Conservation (phyloP, 108 stramenopile species). For the Nitzschia sp. region DNA sequence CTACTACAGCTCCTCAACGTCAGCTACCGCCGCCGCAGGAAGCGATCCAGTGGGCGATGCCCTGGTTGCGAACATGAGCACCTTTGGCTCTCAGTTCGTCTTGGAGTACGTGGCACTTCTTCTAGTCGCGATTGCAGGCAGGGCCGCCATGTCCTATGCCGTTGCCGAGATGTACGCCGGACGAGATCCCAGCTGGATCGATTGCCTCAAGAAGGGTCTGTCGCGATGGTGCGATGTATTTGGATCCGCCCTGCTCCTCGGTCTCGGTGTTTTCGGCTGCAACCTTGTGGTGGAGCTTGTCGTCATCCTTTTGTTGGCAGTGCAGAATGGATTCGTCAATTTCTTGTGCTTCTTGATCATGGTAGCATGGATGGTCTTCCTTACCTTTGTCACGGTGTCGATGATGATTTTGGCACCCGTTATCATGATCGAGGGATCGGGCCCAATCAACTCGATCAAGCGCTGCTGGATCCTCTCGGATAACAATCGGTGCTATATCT, state of each 20-base stretch:
- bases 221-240: not conserved
- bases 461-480: not conserved
- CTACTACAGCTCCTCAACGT: not conserved
- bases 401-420: not conserved
- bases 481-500: conserved; percentile 6
- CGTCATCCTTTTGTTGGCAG: not conserved
- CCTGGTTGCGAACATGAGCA: not conserved
- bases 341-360: not conserved
- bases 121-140: not conserved
- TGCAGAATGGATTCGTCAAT: not conserved
- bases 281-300: not conserved
- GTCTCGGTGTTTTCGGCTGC: not conserved
- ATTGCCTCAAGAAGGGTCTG: not conserved
- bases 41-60: not conserved
- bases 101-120: not conserved
- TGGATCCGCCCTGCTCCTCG: not conserved
- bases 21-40: not conserved
- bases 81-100: not conserved
- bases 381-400: not conserved
- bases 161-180: not conserved
- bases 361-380: not conserved
- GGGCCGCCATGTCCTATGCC: not conserved
- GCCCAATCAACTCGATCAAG: not conserved
- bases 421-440: not conserved
- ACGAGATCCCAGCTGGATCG: not conserved